Conservation (phyloP, 176 grass and related monocot genomes). For the Aegilops sharonensis region DNA sequence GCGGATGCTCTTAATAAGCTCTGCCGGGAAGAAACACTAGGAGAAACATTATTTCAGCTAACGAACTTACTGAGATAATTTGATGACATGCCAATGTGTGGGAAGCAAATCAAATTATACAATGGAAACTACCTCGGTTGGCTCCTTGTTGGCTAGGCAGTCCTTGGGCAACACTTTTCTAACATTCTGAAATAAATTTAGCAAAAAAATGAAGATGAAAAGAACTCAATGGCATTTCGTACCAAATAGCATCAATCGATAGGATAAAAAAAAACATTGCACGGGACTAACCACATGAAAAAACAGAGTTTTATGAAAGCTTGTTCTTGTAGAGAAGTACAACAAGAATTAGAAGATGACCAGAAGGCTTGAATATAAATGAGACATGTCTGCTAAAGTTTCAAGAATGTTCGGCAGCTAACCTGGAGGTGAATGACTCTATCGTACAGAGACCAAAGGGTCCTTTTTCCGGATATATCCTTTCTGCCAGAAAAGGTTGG, state of each 20-base stretch:
- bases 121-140: slow-evolving; percentile 13
- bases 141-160: slow-evolving; percentile 41
- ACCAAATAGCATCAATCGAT: neutral
- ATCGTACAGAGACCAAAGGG: slow-evolving; percentile 33
- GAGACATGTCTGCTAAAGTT: neutral
- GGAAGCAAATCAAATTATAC: neutral
- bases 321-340: neutral
- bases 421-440: slow-evolving; percentile 77
- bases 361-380: neutral
- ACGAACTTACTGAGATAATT: neutral
- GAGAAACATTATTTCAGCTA: neutral
- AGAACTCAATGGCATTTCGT: neutral
- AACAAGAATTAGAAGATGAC: neutral
- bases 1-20: slow-evolving; percentile 54
- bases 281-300: neutral
- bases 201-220: neutral
- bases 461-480: slow-evolving; percentile 60
- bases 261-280: neutral
- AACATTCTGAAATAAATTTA: slow-evolving; percentile 42
- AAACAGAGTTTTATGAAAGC: neutral
- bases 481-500: slow-evolving; percentile 31
- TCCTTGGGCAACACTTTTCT: slow-evolving; percentile 43
- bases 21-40: slow-evolving; percentile 66
- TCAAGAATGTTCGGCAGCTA: neutral
- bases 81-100: neutral